phyloP scores from a whole-genome alignment of 345 rosid species.

The Acer yangbiense region DNA sequence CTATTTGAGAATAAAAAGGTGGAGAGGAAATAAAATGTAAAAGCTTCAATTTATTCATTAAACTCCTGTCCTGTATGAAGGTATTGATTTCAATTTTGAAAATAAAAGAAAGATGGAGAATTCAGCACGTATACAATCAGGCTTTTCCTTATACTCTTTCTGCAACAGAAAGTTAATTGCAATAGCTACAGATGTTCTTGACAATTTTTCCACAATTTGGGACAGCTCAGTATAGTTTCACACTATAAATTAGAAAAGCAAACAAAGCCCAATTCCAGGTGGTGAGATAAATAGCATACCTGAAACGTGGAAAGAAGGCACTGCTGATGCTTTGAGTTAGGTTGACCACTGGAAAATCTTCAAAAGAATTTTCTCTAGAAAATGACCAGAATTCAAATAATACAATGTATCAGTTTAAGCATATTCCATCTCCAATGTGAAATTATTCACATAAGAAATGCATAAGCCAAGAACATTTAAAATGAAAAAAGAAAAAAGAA shows the following conservation, averaged over 20 bases:
- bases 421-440: constrained; percentile 8
- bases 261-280: background rate
- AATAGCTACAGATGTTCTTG: background rate
- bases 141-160: background rate
- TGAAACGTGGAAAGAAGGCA: constrained; percentile 77
- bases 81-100: background rate
- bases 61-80: background rate
- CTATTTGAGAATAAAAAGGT: constrained; percentile 9
- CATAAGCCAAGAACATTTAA: background rate
- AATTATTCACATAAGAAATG: constrained; percentile 5
- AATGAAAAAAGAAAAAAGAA: background rate
- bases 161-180: background rate
- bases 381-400: constrained; percentile 7
- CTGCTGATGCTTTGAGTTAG: constrained; percentile 79
- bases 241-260: background rate
- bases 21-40: background rate
- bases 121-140: background rate
- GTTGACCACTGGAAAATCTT: constrained; percentile 45
- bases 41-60: background rate
- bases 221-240: background rate
- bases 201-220: background rate
- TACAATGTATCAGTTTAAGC: constrained; percentile 1
- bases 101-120: background rate
- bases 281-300: constrained; percentile 42
- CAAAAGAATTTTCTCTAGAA: constrained; percentile 52